Evolutionary conservation across 305 asterid species (phyloP), one percentile per base, ranked within the genome.

Genomic region (Ilex paraguariensis): DNA sequence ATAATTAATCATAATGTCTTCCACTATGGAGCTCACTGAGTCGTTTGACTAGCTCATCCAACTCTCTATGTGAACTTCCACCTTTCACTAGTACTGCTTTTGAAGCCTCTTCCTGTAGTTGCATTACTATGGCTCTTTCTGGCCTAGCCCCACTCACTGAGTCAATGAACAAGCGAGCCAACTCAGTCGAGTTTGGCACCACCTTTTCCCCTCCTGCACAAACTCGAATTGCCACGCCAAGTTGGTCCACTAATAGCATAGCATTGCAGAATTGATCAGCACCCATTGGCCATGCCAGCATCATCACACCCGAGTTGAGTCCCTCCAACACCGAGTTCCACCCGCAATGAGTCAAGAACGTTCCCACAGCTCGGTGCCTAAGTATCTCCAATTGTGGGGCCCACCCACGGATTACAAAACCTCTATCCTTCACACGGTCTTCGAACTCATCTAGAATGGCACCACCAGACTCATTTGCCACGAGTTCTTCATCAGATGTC

Each of bases 281-380:
- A 39, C 51, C 73, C 48, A 70, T 69, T 32, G 76, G 70, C 79
- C 76, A 70, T 30, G 73, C 66, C 45, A 75, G 28, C 54, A 75
- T 55, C 54, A 58, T 3, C 48, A 75, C 73, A 0, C 66, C 69
- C 0, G 46, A 16, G 28, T 58, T 57, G 12, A 75, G 6, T 3
- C 76, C 79, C 49, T 75, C 73, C 63, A 70, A 4, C 5, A 17
- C 3, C 0, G 73, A 70, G 28, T 75, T 70, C 70, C 76, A 70
- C 13, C 76, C 73, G 5, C 70, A 75, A 33, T 75, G 76, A 14
- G 58, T 75, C 59, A 75, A 3, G 3, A 75, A 70, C 7, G 75
- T 32, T 2, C 73, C 70, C 13, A 59, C 65, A 0, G 70, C 67
- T 4, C 17, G n/a, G 28, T 76, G 75, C 17, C 31, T 53, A 1